A percentile compares a stretch with the other conserved stretches of the same genome.
Conservation (phyloP, 2,329 filamentous ascomycete genomes). For the Triangularia verruculosa region DNA sequence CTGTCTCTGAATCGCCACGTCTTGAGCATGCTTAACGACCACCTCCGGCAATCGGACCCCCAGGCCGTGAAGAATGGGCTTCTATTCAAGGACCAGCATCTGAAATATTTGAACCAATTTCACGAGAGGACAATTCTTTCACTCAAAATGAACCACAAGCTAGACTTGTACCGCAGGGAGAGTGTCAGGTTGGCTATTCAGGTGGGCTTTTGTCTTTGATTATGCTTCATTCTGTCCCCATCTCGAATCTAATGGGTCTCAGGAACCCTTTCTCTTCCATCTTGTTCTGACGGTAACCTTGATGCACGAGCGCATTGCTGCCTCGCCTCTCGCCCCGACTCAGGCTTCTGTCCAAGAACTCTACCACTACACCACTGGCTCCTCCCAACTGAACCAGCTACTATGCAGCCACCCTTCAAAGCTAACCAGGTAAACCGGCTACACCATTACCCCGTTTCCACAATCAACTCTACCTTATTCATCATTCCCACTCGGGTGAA, state of each 20-base stretch:
- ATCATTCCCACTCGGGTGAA: conserved; percentile 26
- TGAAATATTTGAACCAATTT: conserved; percentile 42
- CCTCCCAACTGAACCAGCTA: conserved; percentile 45
- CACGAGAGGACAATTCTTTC: conserved; percentile 41
- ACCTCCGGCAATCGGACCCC: conserved; percentile 19
- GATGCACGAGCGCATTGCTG: conserved; percentile 46
- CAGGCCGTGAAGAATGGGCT: conserved; percentile 10
- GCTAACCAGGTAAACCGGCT: background rate
- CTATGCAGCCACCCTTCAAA: conserved; percentile 30
- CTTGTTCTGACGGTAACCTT: conserved; percentile 50
- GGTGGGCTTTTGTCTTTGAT: conserved; percentile 32
- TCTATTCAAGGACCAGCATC: conserved; percentile 33
- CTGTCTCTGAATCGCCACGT: conserved; percentile 22
- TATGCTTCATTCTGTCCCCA: background rate
- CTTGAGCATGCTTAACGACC: conserved; percentile 23
- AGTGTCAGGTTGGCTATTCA: conserved; percentile 38
- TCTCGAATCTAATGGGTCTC: background rate
- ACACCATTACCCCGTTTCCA: too few species aligned
- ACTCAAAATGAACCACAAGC: conserved; percentile 35
- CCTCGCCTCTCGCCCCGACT: conserved; percentile 7
- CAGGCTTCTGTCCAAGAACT: conserved; percentile 35
- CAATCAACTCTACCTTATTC: background rate
- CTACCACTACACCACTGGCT: conserved; percentile 48
- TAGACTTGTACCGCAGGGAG: conserved; percentile 35
- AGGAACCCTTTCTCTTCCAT: conserved; percentile 54